phyloP scores from a whole-genome alignment of 306 rosid species.

The Chamaecrista fasciculata region DNA sequence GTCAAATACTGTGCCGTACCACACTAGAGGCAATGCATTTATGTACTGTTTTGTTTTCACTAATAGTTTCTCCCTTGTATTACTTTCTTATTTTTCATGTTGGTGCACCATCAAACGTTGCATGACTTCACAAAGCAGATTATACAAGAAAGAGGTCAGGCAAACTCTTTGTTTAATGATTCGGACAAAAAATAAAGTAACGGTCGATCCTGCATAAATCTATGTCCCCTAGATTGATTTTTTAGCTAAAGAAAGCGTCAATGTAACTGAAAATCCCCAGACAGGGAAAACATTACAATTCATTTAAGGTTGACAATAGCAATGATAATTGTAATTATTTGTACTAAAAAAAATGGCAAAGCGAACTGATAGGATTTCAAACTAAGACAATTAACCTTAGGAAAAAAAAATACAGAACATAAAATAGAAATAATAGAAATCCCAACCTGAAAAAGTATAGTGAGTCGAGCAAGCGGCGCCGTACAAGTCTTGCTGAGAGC shows the following conservation, averaged over 20 bases:
- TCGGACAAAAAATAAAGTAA: neutral
- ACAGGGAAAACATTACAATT: neutral
- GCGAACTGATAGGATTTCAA: neutral
- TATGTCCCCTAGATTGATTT: neutral
- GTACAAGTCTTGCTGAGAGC: slow-evolving; percentile 95
- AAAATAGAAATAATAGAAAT: too few species aligned
- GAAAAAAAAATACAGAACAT: neutral
- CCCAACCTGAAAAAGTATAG: slow-evolving; percentile 91
- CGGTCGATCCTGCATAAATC: neutral
- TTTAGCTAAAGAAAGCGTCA: neutral
- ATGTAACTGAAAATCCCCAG: too few species aligned
- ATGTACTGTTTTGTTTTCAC: too few species aligned
- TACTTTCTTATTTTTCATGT: too few species aligned
- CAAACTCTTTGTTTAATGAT: neutral
- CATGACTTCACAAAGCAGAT: neutral
- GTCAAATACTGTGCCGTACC: too few species aligned
- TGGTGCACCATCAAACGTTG: too few species aligned
- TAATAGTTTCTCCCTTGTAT: too few species aligned
- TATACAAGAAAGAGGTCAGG: neutral
- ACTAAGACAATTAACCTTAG: neutral
- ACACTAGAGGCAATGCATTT: too few species aligned
- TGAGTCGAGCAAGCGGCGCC: slow-evolving; percentile 94
- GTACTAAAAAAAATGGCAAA: neutral
- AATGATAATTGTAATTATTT: neutral
- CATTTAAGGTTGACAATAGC: neutral